phyloP scores from a whole-genome alignment of 2,329 filamentous ascomycete species.

The Ramularia endophylla region DNA sequence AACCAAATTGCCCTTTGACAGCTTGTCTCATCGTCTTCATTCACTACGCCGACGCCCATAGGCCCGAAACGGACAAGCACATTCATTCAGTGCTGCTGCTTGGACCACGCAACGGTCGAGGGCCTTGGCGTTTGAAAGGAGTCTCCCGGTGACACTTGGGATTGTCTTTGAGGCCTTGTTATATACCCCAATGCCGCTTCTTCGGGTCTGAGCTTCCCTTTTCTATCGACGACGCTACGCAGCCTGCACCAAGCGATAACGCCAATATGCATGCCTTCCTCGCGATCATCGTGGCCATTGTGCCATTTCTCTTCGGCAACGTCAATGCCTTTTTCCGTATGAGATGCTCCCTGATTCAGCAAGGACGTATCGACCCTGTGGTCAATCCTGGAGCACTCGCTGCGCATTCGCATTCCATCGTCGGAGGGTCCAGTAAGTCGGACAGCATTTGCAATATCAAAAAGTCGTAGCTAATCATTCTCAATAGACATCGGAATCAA shows the following conservation, averaged over 20 bases:
- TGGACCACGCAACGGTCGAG: slow-evolving; percentile 7
- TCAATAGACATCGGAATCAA: slow-evolving; percentile 52
- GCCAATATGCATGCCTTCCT: slow-evolving; percentile 11
- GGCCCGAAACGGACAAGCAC: too few relatives aligned
- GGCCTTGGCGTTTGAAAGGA: not conserved
- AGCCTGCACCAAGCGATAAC: not conserved
- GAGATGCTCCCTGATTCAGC: slow-evolving; percentile 31
- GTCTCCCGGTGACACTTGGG: too few relatives aligned
- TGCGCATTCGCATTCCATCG: slow-evolving; percentile 30
- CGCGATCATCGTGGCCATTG: slow-evolving; percentile 3
- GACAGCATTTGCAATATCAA: not conserved
- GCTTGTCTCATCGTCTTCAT: too few relatives aligned
- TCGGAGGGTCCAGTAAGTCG: slow-evolving; percentile 29
- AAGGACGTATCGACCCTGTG: slow-evolving; percentile 33
- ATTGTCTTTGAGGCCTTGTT: too few relatives aligned
- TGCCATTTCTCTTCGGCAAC: slow-evolving; percentile 10
- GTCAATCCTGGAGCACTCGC: slow-evolving; percentile 29
- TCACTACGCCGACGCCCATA: too few relatives aligned
- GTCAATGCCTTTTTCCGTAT: slow-evolving; percentile 33
- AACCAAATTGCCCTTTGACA: too few relatives aligned
- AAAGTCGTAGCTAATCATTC: slow-evolving; percentile 3
- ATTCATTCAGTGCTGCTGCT: too few relatives aligned
- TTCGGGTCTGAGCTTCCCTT: not conserved
- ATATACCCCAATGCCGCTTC: not conserved
- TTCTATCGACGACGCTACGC: not conserved